Evolutionary conservation across 2,329 filamentous ascomycete genomes (phyloP), one percentile per base, ranked within the genome.

Genomic region (Trichoderma breve): DNA sequence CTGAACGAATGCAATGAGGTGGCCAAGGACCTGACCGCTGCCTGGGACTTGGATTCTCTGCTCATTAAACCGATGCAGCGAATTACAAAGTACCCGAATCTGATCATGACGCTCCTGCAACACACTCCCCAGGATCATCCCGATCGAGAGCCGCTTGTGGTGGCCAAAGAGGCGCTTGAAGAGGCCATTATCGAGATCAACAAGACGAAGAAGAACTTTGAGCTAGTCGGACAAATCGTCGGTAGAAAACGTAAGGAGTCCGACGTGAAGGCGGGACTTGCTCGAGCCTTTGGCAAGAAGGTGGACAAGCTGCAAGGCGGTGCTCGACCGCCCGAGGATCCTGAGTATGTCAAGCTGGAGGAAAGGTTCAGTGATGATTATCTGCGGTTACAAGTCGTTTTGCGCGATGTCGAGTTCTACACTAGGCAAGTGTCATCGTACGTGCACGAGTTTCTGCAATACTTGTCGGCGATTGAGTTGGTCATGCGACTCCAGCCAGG

Each of bases 41-140:
- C 96, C 0, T 99, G 96, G 96, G 93, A 97, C 80, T 82, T 99
- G 73, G 95, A 98, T 80, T 97, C 96, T 0, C 86, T 99, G n/a
- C 88, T 99, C 24, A 95, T 99, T 79, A 99, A 99, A 81, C 96
- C 96, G 2, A 95, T 97, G 80, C 96, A 99, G 82, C 90, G 96
- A 62, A 91, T 98, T 74, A 91, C 95, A 39, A 98, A 98, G 78
- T 99, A 98, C 78, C 94, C 94, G 4, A 90, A 97, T 60, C 85
- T 99, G 53, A 89, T 99, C 58, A 89, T 90, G 39, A 91, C 94
- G 71, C 85, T 99, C 12, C 85, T 97, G 28, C 90, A 94, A 74
- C 88, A 91, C 71, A 98, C 95, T 0, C 91, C 93, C 0, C 82
- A 87, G 11, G 91, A 94, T 74, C 96, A 99, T 78, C 95, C 95